These are phyloP conservation scores for Cyanidium caldarium DNA, from an alignment of 23 red algal genomes.

Conservation along the genomic window DNA sequence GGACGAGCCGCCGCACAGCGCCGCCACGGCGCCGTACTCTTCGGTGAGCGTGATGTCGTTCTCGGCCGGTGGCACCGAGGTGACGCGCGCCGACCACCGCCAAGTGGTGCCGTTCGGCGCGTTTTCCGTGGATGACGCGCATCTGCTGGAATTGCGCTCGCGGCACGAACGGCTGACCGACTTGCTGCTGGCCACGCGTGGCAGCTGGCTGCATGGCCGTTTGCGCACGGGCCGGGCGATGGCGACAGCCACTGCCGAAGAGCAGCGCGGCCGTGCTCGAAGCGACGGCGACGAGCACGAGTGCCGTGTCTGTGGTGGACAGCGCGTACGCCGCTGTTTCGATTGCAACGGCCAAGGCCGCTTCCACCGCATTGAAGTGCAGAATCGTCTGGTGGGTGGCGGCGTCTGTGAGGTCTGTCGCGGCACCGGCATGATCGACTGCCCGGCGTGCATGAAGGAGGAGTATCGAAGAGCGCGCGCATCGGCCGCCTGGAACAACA, in stretches of 20 bases:
- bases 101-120: not conserved
- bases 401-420: not conserved
- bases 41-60: conserved; percentile 4
- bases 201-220: not conserved
- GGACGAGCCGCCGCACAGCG: not conserved
- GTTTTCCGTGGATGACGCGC: not conserved
- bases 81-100: not conserved
- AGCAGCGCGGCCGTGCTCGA: not conserved
- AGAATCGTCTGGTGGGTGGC: not conserved
- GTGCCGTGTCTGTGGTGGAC: not conserved
- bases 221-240: not conserved
- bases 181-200: not conserved
- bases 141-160: not conserved
- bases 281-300: not conserved
- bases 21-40: not conserved
- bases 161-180: not conserved
- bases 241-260: not conserved
- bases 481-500: not conserved
- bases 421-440: conserved; percentile 5
- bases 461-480: not conserved
- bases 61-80: not conserved
- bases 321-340: not conserved
- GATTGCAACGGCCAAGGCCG: not conserved
- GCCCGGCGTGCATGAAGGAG: not conserved
- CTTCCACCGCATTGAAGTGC: not conserved